These are phyloP conservation scores for Dalbergia cultrata DNA, from an alignment of 306 rosid species.

Conservation along the genomic window DNA sequence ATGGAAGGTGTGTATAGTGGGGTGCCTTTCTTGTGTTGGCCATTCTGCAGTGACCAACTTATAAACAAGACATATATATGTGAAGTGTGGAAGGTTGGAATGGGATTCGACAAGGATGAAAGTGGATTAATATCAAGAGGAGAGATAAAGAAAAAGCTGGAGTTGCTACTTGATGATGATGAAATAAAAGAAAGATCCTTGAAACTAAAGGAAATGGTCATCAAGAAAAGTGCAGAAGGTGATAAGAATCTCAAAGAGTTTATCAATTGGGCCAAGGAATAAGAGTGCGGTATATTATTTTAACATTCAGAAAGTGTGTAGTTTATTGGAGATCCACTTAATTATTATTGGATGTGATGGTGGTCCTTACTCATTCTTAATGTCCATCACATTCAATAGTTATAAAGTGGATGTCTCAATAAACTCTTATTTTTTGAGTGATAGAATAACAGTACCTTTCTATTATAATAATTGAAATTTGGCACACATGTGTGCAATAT, in stretches of 20 bases:
- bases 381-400: too few relatives aligned
- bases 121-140: constrained; percentile 46
- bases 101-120: constrained; percentile 52
- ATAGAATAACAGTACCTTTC: too few relatives aligned
- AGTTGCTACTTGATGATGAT: constrained; percentile 47
- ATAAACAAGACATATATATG: constrained; percentile 57
- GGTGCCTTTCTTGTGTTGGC: constrained; percentile 69
- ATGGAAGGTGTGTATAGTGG: constrained; percentile 61
- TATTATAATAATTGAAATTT: not conserved
- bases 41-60: constrained; percentile 60
- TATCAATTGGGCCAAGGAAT: constrained; percentile 49
- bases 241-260: constrained; percentile 48
- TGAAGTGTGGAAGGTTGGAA: constrained; percentile 67
- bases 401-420: not conserved
- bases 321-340: too few relatives aligned
- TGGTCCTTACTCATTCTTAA: too few relatives aligned
- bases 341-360: too few relatives aligned
- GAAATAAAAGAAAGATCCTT: constrained; percentile 45
- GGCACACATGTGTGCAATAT: not conserved
- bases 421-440: too few relatives aligned
- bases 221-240: constrained; percentile 45
- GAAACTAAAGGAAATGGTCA: constrained; percentile 39
- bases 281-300: not conserved
- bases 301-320: too few relatives aligned
- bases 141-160: constrained; percentile 63